Percentiles rank a stretch among this genome's conserved stretches.
Evolutionary conservation across 495 filamentous ascomycete genomes (phyloP).

Genomic region (Penicillium bovifimosum): DNA sequence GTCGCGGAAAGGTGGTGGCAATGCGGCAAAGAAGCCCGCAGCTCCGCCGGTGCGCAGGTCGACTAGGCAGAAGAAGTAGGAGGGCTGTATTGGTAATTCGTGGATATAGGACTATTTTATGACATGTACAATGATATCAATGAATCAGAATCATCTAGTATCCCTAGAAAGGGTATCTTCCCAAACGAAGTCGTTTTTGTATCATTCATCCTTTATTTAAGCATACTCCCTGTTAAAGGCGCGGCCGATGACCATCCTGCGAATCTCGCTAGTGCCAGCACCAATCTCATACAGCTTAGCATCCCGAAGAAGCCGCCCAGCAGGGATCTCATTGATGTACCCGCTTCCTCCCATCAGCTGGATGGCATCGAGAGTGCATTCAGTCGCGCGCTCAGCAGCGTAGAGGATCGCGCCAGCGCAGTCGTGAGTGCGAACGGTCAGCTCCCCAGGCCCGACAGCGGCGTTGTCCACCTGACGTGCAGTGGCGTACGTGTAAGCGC

Average conservation of each 20-base stretch:
- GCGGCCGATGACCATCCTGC: conserved; percentile 90
- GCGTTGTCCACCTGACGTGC: conserved; percentile 70
- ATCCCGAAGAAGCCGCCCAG: conserved; percentile 79
- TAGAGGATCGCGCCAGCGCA: conserved; percentile 93
- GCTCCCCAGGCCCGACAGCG: conserved; percentile 37
- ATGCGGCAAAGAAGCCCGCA: conserved; percentile 8
- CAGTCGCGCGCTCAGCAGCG: conserved; percentile 88
- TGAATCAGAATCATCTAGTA: conserved; percentile 3
- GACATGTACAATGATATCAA: conserved; percentile 9
- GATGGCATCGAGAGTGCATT: conserved; percentile 83
- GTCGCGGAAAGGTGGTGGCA: conserved; percentile 16
- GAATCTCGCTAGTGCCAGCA: conserved; percentile 89
- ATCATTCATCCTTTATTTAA: conserved; percentile 6
- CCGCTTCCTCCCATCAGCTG: conserved; percentile 94
- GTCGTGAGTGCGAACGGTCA: conserved; percentile 71
- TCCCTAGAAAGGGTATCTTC: not conserved
- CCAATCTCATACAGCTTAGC: conserved; percentile 95
- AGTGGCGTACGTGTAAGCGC: conserved; percentile 73
- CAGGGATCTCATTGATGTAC: conserved; percentile 92
- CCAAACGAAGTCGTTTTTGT: conserved; percentile 1
- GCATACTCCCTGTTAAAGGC: conserved; percentile 90
- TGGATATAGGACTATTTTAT: not conserved
- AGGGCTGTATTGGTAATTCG: not conserved
- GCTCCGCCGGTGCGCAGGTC: conserved; percentile 32
- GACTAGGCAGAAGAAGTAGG: conserved; percentile 27